Base-by-base conservation (phyloP, 1,139 yeast species). In the Taiozyma sp. region DNA sequence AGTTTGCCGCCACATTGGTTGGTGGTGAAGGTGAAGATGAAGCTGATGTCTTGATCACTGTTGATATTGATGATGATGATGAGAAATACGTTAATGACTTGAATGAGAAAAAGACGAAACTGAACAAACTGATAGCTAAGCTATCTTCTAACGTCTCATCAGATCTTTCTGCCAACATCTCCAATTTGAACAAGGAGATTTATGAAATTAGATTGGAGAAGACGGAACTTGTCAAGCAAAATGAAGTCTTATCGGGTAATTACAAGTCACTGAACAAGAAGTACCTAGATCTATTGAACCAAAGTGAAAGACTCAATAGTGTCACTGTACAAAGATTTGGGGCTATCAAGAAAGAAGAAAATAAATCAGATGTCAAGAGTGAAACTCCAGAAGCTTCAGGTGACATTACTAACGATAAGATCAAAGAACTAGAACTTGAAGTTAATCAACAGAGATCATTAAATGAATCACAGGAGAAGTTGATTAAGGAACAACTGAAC, bases 241-340 rank as follows among this genome's bases (percentile, higher is more conserved):
- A 69, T 48, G 54, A 51, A 5, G 28, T 60, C 0, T 55, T 76
- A 24, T 60, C 65, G 22, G 57, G 62, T 1, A 70, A 72, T 43
- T 56, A 76, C 10, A 70, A 69, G 28, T 62, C 66, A 4, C 57
- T 79, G 41, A 72, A 69, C 51, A 61, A 65, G 12, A 74, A 73
- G 49, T 60, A 76, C 16, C 50, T 67, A 10, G 61, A 57, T 1
- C 57, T 74, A 14, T 60, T 69, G 13, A 73, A 70, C 32, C 72
- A 71, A 28, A 63, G 67, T 46, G 80, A 79, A 52, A 67, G 85
- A 53, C 50, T 65, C 2, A 67, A 70, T 32, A 79, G 84, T 4
- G 29, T 46, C 5, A 60, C 55, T 43, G 52, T 57, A 23, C 45
- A 43, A 24, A 51, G 54, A 49, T 53, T 54, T 30, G 48, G 50